phyloP scores from a whole-genome alignment of 331 rosid genomes.

The Saraca asoca region DNA sequence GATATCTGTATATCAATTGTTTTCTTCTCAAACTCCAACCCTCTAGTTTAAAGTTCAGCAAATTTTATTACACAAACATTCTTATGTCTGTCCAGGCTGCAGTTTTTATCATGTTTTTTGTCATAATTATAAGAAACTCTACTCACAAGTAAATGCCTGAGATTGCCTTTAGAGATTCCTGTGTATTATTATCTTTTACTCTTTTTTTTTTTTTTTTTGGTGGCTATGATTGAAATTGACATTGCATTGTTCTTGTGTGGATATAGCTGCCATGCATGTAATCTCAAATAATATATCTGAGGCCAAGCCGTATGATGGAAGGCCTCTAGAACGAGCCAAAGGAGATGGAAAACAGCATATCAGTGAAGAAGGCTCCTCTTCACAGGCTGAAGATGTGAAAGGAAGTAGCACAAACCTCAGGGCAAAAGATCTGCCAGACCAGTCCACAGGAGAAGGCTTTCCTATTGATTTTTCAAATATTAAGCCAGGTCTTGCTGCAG shows the following conservation, averaged over 20 bases:
- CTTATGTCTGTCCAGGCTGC: constrained; percentile 15
- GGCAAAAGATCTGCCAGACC: constrained; percentile 67
- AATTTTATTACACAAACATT: constrained; percentile 8
- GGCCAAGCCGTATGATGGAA: constrained; percentile 56
- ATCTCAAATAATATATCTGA: constrained; percentile 55
- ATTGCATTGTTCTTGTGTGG: constrained; percentile 33
- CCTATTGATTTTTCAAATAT: constrained; percentile 66
- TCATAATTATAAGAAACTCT: not conserved
- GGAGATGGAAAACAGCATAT: constrained; percentile 72
- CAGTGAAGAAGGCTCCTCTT: constrained; percentile 64
- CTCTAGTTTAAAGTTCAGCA: not conserved
- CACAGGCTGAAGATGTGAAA: constrained; percentile 70
- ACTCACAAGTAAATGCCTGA: not conserved
- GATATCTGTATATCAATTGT: constrained; percentile 13
- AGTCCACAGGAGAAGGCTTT: constrained; percentile 49
- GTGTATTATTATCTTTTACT: not conserved
- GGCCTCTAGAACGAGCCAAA: constrained; percentile 59
- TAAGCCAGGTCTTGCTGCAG: constrained; percentile 85
- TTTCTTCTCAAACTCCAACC: not conserved
- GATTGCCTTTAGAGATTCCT: not conserved
- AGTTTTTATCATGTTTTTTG: not conserved
- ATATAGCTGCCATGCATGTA: constrained; percentile 53
- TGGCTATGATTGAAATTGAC: constrained; percentile 25
- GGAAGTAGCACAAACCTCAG: constrained; percentile 65
- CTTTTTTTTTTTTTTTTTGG: not conserved